These are phyloP conservation scores for Ajuga chamaepitys DNA, from an alignment of 257 asterid species.

Conservation along the genomic window DNA sequence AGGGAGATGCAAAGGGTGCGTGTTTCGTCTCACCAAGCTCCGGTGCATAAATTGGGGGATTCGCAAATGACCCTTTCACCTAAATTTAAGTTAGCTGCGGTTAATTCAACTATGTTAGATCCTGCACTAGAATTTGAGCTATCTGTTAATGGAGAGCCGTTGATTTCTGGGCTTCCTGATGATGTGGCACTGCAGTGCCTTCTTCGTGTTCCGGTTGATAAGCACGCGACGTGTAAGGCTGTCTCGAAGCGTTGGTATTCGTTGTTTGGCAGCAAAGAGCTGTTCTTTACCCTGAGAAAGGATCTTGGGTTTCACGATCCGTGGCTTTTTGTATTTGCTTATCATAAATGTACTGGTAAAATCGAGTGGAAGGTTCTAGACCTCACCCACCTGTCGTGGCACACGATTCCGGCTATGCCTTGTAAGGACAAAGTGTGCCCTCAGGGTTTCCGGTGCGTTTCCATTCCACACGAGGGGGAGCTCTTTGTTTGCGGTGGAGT, in stretches of 20 bases:
- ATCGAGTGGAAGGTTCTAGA: constrained; percentile 87
- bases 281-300: constrained; percentile 63
- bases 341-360: constrained; percentile 75
- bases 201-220: constrained; percentile 67
- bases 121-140: constrained; percentile 40
- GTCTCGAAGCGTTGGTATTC: constrained; percentile 81
- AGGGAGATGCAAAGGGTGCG: constrained; percentile 60
- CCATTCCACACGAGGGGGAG: constrained; percentile 65
- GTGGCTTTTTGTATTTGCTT: constrained; percentile 80
- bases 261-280: constrained; percentile 66
- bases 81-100: constrained; percentile 56
- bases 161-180: constrained; percentile 90
- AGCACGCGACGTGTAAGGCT: constrained; percentile 42
- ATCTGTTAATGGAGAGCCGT: constrained; percentile 46
- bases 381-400: constrained; percentile 65
- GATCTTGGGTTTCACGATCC: constrained; percentile 82
- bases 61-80: constrained; percentile 85
- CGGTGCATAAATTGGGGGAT: constrained; percentile 81
- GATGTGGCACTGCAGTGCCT: constrained; percentile 87
- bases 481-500: constrained; percentile 84
- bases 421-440: constrained; percentile 87
- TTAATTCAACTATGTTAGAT: constrained; percentile 40
- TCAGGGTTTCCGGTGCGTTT: constrained; percentile 78
- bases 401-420: constrained; percentile 86
- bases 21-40: constrained; percentile 67